A percentile compares a stretch with the other conserved stretches of the same genome.
phyloP scores from a whole-genome alignment of 2,329 filamentous ascomycete species.

The Colletotrichum tanaceti region DNA sequence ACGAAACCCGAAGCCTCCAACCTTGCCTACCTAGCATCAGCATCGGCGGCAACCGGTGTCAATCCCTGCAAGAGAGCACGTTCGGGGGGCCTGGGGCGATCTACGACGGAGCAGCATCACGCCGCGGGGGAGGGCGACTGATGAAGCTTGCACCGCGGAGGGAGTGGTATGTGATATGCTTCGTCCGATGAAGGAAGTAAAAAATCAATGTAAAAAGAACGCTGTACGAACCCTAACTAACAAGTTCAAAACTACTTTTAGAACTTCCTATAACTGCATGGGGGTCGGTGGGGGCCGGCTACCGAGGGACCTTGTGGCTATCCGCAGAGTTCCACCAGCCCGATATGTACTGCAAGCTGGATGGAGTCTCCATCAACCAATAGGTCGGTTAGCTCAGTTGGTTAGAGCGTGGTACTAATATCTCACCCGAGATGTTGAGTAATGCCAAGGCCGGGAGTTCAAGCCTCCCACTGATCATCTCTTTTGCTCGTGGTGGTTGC shows the following conservation, averaged over 20 bases:
- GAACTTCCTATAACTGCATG: neutral
- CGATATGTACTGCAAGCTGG: neutral
- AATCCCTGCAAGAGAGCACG: neutral
- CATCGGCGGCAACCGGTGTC: neutral
- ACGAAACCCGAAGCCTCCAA: too few species aligned
- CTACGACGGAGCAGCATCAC: neutral
- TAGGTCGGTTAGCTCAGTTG: constrained; percentile 41
- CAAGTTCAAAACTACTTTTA: neutral
- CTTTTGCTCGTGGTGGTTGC: neutral
- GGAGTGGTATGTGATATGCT: neutral
- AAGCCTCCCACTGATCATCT: constrained; percentile 39
- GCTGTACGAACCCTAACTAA: too few species aligned
- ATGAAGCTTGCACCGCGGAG: neutral
- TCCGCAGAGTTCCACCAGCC: neutral
- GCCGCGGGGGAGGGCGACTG: neutral
- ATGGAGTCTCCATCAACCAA: rapidly evolving
- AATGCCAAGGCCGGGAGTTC: constrained; percentile 41
- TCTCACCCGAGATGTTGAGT: constrained; percentile 26
- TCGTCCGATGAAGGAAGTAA: too few species aligned
- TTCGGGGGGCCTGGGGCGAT: neutral
- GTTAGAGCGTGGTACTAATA: constrained; percentile 42
- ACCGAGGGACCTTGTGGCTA: neutral
- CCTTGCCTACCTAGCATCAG: too few species aligned
- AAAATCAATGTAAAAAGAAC: too few species aligned
- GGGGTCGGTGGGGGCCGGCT: too few species aligned